Base-by-base conservation (phyloP, 2,329 filamentous ascomycete species). In the Purpureocillium lavendulum region DNA sequence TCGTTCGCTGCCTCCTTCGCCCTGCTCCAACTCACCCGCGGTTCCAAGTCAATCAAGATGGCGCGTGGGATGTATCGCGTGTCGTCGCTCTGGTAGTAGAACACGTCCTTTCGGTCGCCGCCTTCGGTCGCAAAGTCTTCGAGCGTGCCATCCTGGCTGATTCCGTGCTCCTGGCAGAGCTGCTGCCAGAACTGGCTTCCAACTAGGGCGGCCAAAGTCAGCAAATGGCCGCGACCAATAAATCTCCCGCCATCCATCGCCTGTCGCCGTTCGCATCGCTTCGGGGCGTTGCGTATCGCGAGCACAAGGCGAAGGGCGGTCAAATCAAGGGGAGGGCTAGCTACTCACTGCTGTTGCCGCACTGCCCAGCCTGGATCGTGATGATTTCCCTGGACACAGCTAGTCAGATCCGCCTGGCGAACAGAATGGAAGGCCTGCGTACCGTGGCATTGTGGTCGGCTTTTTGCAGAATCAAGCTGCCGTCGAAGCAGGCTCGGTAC, bases 121-220 rank as follows among this genome's bases (percentile, higher is more conserved):
- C 92, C 92, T 64, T 97, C 92, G 36, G 88, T 96, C 57, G 92
- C 92, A 69, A 96, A 96, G 62, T 96, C 89, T 60, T 96, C 89
- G 42, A 98, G 76, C 61, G 97, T 97, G 42, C 92, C 92, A 66
- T 97, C 88, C 60, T 92, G 87, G 56, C 84, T 95, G 68, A 98
- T 98, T 46, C 94, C 92, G 60, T 98, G 92, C 66, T 98, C 92
- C 61, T 90, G 84, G 64, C 92, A 98, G 44, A 97, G 78, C 67
- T 97, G 92, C 64, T 97, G 90, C 92, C 92, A 98, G 68, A 98
- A 98, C 60, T 97, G 87, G 57, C 87, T 90, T 44, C 92, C 92
- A 62, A 97, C 88, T 95, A 49, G 46, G 78, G 69, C 61, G 88
- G 35, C 30, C 32, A 26, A n/a, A n/a, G n/a, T n/a, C n/a, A n/a